phyloP scores from a whole-genome alignment of 1,284 basidiomycete genomes.

The Tremellales sp. region DNA sequence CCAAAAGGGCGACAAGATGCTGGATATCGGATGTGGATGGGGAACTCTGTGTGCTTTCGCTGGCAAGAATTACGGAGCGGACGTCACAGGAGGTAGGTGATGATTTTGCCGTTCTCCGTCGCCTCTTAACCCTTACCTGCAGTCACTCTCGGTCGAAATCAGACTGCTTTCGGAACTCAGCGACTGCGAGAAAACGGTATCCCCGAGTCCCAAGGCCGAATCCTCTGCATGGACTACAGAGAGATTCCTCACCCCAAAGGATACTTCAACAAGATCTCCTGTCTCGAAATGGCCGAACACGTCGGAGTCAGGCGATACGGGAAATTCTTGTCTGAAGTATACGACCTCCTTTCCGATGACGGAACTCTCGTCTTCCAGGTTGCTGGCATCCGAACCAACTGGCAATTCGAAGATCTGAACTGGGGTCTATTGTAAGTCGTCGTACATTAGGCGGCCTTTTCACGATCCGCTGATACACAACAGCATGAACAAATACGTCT shows the following conservation, averaged over 20 bases:
- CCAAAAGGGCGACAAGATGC: conserved; percentile 73
- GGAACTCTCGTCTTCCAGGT: conserved; percentile 95
- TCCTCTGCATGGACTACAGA: conserved; percentile 91
- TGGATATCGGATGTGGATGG: conserved; percentile 96
- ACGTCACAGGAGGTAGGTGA: conserved; percentile 70
- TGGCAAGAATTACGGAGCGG: conserved; percentile 93
- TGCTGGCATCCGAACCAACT: conserved; percentile 83
- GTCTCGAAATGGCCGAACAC: conserved; percentile 98
- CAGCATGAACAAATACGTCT: conserved; percentile 91
- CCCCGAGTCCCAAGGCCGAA: conserved; percentile 70
- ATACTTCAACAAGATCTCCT: conserved; percentile 90
- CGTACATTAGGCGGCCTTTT: not conserved
- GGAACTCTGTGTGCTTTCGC: conserved; percentile 92
- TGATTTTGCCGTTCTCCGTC: not conserved
- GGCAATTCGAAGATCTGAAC: conserved; percentile 98
- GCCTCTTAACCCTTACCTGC: not conserved
- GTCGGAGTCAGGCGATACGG: conserved; percentile 93
- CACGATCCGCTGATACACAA: conserved; percentile 5
- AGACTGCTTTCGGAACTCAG: conserved; percentile 87
- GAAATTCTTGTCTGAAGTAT: conserved; percentile 84
- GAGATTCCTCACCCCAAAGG: conserved; percentile 79
- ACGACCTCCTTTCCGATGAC: conserved; percentile 90
- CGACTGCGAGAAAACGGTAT: conserved; percentile 80
- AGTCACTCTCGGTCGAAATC: conserved; percentile 86
- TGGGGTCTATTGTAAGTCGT: conserved; percentile 60